Evolutionary conservation across 2,329 filamentous ascomycete species (phyloP), one percentile per base, ranked within the genome.

Genomic region (Meredithiella fracta): DNA sequence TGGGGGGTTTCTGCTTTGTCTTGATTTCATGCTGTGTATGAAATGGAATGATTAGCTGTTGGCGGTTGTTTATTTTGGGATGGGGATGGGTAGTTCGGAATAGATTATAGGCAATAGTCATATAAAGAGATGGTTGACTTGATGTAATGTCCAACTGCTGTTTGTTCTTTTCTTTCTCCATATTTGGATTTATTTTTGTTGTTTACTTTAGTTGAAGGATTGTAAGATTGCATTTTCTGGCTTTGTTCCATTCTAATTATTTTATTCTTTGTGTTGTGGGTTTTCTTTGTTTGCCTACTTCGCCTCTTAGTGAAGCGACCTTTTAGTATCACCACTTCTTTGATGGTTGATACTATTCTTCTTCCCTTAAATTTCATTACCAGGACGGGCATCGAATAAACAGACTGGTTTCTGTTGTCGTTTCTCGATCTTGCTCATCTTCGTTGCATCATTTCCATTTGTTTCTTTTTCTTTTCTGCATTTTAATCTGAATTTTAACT

Each of bases 331-430:
- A 44, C 15, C 40, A 3, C 8, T 8, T 44, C 40, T 44, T 44
- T n/a, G 31, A 37, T 8, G 31, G 34, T 52, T 37, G n/a, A 20
- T 22, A 22, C 17, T 20, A 22, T 22, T 52, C 17, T 38, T 52
- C 23, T 52, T 52, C 22, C 17, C 17, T 22, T 40, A 20, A 8
- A 7, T 23, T 20, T 11, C 23, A 11, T 42, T 7, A 7, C 17
- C 17, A n/a, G 5, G 14, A 7, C 17, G 38, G 6, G n/a, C 6
- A 42, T 20, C 15, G 11, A n/a, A n/a, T n/a, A 49, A 25, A 29
- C 44, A 25, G 44, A 26, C 44, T 49, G 44, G 44, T 49, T 26
- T 49, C 44, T 49, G 44, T 25, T 52, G n/a, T 51, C 49, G 17
- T 50, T 50, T 17, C 22, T 15, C 25, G 14, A 50, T 51, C 29